Evolutionary conservation across 2,329 filamentous ascomycete species (phyloP).

Genomic region (Colletotrichum liaoningense): DNA sequence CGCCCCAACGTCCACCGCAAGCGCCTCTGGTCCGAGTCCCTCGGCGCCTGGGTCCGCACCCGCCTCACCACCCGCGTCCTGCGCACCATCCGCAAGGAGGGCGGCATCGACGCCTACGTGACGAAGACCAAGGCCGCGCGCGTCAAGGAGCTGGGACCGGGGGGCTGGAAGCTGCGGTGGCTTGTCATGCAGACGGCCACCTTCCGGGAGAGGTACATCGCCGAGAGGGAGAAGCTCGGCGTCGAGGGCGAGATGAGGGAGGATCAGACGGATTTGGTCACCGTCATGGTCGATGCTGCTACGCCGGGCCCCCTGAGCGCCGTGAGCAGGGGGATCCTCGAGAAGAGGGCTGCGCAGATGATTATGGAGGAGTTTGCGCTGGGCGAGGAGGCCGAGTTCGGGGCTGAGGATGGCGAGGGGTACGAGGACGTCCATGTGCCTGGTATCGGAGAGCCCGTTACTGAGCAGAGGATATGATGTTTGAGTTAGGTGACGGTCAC

Average conservation of each 20-base stretch:
- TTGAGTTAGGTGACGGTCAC: not conserved
- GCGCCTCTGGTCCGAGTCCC: slow-evolving; percentile 71
- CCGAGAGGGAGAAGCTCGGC: slow-evolving; percentile 74
- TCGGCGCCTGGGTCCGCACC: slow-evolving; percentile 73
- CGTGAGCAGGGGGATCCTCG: slow-evolving; percentile 42
- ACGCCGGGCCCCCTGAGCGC: slow-evolving; percentile 52
- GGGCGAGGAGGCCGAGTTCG: slow-evolving; percentile 51
- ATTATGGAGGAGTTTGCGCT: slow-evolving; percentile 59
- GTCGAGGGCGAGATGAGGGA: slow-evolving; percentile 57
- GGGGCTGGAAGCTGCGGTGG: slow-evolving; percentile 92
- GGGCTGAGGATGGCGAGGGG: slow-evolving; percentile 46
- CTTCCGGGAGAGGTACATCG: slow-evolving; percentile 72
- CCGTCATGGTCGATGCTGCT: slow-evolving; percentile 54
- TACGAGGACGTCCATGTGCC: slow-evolving; percentile 53
- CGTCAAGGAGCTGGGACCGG: slow-evolving; percentile 87
- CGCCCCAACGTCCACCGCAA: slow-evolving; percentile 79
- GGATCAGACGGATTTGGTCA: slow-evolving; percentile 51
- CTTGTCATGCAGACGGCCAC: slow-evolving; percentile 82
- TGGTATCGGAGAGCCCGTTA: slow-evolving; percentile 42
- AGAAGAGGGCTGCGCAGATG: slow-evolving; percentile 52
- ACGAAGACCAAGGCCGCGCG: slow-evolving; percentile 81
- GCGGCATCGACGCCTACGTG: slow-evolving; percentile 92
- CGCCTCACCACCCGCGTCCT: slow-evolving; percentile 77
- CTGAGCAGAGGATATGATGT: not conserved
- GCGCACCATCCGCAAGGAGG: slow-evolving; percentile 83